Evolutionary conservation across 179 eudicot genomes (phyloP).

Genomic region (Silene coronaria): DNA sequence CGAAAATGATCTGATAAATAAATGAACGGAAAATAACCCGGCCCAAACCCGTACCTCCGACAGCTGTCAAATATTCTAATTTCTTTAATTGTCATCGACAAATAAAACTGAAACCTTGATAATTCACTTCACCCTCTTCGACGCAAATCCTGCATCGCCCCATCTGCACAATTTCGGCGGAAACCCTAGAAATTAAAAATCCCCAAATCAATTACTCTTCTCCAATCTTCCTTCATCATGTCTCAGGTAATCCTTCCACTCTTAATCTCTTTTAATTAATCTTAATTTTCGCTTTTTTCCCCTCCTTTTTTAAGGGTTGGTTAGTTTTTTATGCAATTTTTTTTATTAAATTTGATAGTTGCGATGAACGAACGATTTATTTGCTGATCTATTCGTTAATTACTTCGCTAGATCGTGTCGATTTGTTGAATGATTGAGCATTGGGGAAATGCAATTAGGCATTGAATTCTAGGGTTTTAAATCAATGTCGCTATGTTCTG

Average conservation of each 20-base stretch:
- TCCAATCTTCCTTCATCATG: conserved; percentile 15
- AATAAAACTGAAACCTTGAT: not conserved
- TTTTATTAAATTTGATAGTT: not conserved
- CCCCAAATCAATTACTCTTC: not conserved
- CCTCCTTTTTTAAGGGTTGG: not conserved
- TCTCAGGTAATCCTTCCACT: conserved; percentile 29
- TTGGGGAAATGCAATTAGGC: not conserved
- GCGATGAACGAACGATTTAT: not conserved
- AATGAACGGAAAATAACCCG: too few relatives aligned
- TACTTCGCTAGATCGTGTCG: not conserved
- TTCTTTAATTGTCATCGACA: not conserved
- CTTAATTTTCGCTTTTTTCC: not conserved
- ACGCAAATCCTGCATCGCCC: not conserved
- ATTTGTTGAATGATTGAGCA: not conserved
- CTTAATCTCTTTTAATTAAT: not conserved
- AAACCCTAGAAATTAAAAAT: conserved; percentile 25
- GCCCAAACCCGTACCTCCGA: not conserved
- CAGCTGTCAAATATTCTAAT: not conserved
- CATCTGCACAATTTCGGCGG: not conserved
- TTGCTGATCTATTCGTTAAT: conserved; percentile 4
- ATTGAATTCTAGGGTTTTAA: conserved; percentile 4
- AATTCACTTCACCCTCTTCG: not conserved
- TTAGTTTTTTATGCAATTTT: not conserved
- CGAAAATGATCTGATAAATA: too few relatives aligned
- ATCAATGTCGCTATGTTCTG: not conserved